phyloP scores from a whole-genome alignment of 2,329 filamentous ascomycete species.

The Blastomyces percursus region DNA sequence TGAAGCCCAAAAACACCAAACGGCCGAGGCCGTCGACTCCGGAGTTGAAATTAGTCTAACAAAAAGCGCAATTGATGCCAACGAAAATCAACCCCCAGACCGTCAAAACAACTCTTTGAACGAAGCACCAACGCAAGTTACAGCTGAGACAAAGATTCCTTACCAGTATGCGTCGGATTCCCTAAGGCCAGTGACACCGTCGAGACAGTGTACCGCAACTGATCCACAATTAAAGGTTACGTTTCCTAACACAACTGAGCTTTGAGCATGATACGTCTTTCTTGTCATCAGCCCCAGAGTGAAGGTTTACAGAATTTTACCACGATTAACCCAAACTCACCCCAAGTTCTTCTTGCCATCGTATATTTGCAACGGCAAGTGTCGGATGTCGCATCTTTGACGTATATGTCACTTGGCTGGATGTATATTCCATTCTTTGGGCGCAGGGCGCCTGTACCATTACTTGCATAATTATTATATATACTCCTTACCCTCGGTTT shows the following conservation, averaged over 20 bases:
- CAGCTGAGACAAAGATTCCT: not conserved
- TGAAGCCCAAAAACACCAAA: too few relatives aligned
- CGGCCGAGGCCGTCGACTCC: not conserved
- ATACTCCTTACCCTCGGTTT: not conserved
- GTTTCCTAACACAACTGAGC: not conserved
- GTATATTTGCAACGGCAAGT: not conserved
- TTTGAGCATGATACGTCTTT: not conserved
- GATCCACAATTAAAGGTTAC: slow-evolving; percentile 12
- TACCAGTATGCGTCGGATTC: not conserved
- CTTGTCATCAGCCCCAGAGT: not conserved
- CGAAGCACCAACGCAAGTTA: not conserved
- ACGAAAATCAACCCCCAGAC: not conserved
- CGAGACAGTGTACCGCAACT: not conserved
- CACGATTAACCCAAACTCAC: not conserved
- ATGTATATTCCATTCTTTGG: not conserved
- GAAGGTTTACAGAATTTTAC: not conserved
- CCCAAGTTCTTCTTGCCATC: not conserved
- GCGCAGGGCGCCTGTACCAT: slow-evolving; percentile 1
- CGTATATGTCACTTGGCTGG: not conserved
- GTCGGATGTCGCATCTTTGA: not conserved
- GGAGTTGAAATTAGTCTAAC: not conserved
- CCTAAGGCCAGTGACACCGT: not conserved
- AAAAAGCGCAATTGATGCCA: not conserved
- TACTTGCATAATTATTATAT: not conserved
- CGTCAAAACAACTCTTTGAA: not conserved